These are phyloP conservation scores for Phytophthora tubulina DNA, from an alignment of 352 stramenopile species.

Conservation along the genomic window DNA sequence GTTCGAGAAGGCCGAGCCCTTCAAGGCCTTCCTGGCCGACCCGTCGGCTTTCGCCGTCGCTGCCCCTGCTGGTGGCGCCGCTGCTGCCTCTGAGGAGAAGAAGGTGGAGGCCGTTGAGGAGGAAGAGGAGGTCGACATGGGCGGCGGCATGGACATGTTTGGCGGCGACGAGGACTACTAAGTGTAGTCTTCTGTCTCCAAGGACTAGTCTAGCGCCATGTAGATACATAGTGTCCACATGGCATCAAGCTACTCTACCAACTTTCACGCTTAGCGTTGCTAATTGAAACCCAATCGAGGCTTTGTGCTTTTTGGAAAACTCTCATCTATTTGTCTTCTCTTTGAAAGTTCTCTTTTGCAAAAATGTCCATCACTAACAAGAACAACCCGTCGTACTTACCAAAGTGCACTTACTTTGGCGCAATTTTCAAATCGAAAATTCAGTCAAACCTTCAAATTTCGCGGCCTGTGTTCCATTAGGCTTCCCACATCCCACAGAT, in stretches of 20 bases:
- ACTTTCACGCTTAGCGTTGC: constrained; percentile 28
- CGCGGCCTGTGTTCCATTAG: constrained; percentile 13
- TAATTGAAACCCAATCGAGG: constrained; percentile 39
- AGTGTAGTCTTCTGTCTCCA: constrained; percentile 19
- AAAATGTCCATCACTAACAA: no score
- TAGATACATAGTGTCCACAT: constrained; percentile 7
- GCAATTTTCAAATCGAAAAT: constrained; percentile 48
- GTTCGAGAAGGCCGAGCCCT: constrained; percentile 97
- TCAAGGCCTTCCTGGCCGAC: constrained; percentile 97
- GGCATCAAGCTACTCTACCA: constrained; percentile 14
- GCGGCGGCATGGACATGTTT: constrained; percentile 91
- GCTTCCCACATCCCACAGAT: constrained; percentile 16
- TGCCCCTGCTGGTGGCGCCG: constrained; percentile 86
- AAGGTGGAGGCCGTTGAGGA: constrained; percentile 78
- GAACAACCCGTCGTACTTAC: no score
- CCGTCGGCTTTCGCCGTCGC: constrained; percentile 94
- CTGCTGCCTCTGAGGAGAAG: constrained; percentile 62
- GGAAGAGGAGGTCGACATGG: constrained; percentile 87
- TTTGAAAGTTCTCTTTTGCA: background rate
- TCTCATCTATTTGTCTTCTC: background rate
- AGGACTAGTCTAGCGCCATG: constrained; percentile 1
- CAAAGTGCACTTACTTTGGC: constrained; percentile 16
- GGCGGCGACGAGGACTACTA: constrained; percentile 81
- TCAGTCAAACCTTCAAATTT: constrained; percentile 33
- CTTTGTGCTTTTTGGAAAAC: constrained; percentile 33